phyloP scores from a whole-genome alignment of 2,329 filamentous ascomycete genomes.

The Neoascochyta sp. region DNA sequence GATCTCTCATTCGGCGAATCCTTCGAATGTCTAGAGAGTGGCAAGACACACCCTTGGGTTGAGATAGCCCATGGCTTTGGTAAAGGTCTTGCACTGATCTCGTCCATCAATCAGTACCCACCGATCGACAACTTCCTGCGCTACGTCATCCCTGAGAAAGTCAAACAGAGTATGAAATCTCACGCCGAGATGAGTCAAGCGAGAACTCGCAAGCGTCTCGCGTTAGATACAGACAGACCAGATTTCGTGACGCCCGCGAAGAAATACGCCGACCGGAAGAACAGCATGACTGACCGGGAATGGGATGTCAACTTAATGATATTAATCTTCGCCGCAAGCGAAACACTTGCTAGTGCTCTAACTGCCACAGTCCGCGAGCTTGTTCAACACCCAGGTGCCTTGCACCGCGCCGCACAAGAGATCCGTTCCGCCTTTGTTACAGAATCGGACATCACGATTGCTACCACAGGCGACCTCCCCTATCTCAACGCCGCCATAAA shows the following conservation, averaged over 20 bases:
- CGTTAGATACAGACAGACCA: constrained; percentile 15
- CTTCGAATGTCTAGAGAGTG: constrained; percentile 39
- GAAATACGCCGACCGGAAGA: constrained; percentile 19
- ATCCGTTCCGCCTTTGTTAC: constrained; percentile 20
- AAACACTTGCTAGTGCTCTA: constrained; percentile 43
- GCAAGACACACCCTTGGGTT: constrained; percentile 41
- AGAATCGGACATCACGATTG: constrained; percentile 22
- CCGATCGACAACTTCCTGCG: constrained; percentile 21
- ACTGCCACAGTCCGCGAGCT: constrained; percentile 35
- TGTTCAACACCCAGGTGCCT: constrained; percentile 23
- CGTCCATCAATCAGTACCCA: constrained; percentile 22
- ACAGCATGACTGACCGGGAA: constrained; percentile 22
- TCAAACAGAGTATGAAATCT: constrained; percentile 18
- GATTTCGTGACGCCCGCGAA: constrained; percentile 29
- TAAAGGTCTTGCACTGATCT: constrained; percentile 29
- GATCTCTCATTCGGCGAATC: constrained; percentile 53
- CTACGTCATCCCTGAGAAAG: constrained; percentile 21
- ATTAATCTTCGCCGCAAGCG: constrained; percentile 44
- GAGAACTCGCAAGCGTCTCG: constrained; percentile 22
- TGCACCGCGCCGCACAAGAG: constrained; percentile 24
- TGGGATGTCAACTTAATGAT: constrained; percentile 39
- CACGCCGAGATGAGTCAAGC: constrained; percentile 23
- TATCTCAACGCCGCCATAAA: constrained; percentile 37
- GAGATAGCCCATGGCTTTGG: constrained; percentile 24
- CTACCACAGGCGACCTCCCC: constrained; percentile 13